Base-by-base conservation (phyloP, 2,329 filamentous ascomycete species). In the Fusarium pseudocircinatum region DNA sequence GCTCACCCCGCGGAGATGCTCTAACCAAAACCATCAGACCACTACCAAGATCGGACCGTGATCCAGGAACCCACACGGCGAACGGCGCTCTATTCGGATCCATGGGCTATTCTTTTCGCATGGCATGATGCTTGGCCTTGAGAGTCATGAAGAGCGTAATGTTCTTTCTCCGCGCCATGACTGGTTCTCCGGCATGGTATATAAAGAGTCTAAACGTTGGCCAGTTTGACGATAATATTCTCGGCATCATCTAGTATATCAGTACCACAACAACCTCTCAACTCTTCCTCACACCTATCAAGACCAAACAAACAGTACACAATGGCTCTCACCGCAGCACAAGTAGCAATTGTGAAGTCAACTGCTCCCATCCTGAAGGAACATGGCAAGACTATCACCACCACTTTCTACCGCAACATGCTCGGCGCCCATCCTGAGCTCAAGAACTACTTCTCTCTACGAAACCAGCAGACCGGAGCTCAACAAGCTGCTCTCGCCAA, bases 301-400 rank as follows among this genome's bases (percentile, higher is more conserved):
- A 44, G 7, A 28, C 40, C n/a, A 42, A 24, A 40, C 30, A 58
- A 39, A 50, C 39, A 50, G 15, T 39, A 30, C 52, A 72, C 6
- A 56, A 86, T 86, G 84, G 79, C 87, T 64, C 83, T 94, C 66
- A 91, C 91, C 16, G 83, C 87, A 32, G 84, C 87, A 42, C 93
- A 96, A 84, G 86, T 92, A 72, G 83, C 87, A 69, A 90, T 92
- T 74, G 91, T 96, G 84, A 95, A 94, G 82, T 86, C 93, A 42
- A 96, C 93, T 4, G 92, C 91, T 43, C 93, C 93, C 5, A 87
- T 94, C 24, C 87, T 95, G 13, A 87, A 90, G 72, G 85, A 90
- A 69, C 89, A 95, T 79, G 93, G 93, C 81, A 84, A 85, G 24
- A 83, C 86, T 50, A 94, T 95, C 81, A 94, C 92, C n/a, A 86